These are phyloP conservation scores for Kluyveromyces wickerhamii DNA, from an alignment of 805 yeast species.

Conservation along the genomic window DNA sequence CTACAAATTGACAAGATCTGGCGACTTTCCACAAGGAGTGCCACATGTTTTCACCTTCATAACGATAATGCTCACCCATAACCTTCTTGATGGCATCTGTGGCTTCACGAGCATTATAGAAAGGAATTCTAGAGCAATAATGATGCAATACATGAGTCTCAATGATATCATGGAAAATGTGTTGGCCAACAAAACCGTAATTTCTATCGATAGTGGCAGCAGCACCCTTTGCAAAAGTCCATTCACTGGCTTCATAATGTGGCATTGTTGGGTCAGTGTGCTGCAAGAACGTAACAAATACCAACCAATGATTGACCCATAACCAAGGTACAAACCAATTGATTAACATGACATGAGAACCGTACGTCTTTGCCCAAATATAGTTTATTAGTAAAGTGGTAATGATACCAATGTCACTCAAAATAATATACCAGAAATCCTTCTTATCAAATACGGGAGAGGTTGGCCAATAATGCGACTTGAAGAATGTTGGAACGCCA, in stretches of 20 bases:
- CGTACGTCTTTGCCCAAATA: conserved; percentile 53
- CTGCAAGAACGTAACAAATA: conserved; percentile 76
- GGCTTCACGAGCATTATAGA: conserved; percentile 78
- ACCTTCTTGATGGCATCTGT: conserved; percentile 72
- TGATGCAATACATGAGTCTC: conserved; percentile 89
- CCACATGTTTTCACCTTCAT: conserved; percentile 69
- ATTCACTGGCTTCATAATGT: conserved; percentile 64
- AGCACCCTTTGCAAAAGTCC: conserved; percentile 88
- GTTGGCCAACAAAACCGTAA: conserved; percentile 71
- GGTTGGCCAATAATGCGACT: conserved; percentile 64
- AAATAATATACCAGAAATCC: conserved; percentile 63
- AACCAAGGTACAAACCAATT: conserved; percentile 73
- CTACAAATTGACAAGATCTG: conserved; percentile 65
- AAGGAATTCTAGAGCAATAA: conserved; percentile 75
- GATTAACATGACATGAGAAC: conserved; percentile 52
- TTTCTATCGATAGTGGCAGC: conserved; percentile 83
- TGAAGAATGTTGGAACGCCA: conserved; percentile 39
- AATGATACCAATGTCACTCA: conserved; percentile 66
- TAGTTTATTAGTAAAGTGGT: conserved; percentile 45
- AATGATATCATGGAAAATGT: conserved; percentile 79
- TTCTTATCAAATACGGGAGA: conserved; percentile 68
- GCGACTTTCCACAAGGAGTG: conserved; percentile 52
- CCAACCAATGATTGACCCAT: conserved; percentile 85
- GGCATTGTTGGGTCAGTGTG: conserved; percentile 77
- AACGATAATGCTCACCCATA: conserved; percentile 74